Conservation (phyloP, 805 yeast species). For the Lipomyces kockii region DNA sequence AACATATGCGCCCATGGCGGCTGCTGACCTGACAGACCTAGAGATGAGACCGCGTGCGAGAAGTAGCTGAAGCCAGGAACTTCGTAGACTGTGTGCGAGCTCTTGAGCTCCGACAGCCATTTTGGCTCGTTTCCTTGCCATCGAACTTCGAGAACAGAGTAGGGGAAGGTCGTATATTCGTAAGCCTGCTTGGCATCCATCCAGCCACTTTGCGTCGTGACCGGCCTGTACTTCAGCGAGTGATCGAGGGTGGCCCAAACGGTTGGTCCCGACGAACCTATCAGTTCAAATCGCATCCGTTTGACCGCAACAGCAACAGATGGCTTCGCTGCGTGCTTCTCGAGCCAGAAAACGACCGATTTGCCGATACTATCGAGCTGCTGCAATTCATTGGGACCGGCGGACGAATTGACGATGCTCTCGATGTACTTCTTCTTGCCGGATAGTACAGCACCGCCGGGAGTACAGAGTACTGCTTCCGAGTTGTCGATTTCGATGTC, state of each 20-base stretch:
- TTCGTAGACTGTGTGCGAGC: slow-evolving; percentile 56
- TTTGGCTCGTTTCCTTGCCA: slow-evolving; percentile 50
- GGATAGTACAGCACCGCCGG: slow-evolving; percentile 27
- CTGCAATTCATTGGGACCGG: slow-evolving; percentile 23
- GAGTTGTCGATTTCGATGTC: slow-evolving; percentile 29
- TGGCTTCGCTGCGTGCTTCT: slow-evolving; percentile 24
- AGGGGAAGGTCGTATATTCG: slow-evolving; percentile 49
- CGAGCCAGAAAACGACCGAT: slow-evolving; percentile 29
- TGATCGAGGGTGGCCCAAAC: slow-evolving; percentile 50
- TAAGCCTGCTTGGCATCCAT: slow-evolving; percentile 19
- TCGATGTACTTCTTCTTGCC: slow-evolving; percentile 34
- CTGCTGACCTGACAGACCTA: slow-evolving; percentile 43
- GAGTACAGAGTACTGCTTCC: slow-evolving; percentile 35
- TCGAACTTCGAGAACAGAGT: slow-evolving; percentile 55
- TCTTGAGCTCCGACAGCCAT: slow-evolving; percentile 49
- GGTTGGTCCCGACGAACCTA: slow-evolving; percentile 28
- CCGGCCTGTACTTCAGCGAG: slow-evolving; percentile 15
- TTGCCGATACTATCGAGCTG: slow-evolving; percentile 34
- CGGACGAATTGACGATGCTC: slow-evolving; percentile 30
- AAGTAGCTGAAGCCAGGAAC: slow-evolving; percentile 51
- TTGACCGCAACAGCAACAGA: slow-evolving; percentile 19
- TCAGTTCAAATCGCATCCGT: slow-evolving; percentile 30
- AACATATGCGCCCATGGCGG: slow-evolving; percentile 52
- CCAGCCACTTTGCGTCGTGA: slow-evolving; percentile 27
- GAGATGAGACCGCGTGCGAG: slow-evolving; percentile 46